Base-by-base conservation (phyloP, 495 filamentous ascomycete genomes). In the Parmelia sp. region DNA sequence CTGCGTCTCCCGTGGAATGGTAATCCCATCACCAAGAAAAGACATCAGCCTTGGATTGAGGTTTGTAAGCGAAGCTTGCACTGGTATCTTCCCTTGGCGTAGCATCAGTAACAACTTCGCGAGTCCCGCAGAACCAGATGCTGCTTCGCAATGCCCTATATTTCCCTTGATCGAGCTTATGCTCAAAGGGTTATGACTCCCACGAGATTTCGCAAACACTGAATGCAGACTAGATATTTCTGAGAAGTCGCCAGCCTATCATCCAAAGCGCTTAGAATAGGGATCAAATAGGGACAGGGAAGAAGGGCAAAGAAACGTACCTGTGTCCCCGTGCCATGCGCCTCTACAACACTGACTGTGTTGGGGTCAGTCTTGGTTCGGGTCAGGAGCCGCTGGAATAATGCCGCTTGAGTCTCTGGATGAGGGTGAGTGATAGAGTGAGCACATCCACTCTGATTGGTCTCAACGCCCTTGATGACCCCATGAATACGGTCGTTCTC, bases 401-500 rank as follows among this genome's bases (percentile, higher is more conserved):
- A 27, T 14, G 15, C 27, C 19, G 40, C 36, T 58, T 78, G 75
- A 15, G 65, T 67, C 12, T 61, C 69, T 8, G 35, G 66, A 51
- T 76, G 70, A 10, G 77, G 75, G 27, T 67, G 66, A 10, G 77
- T 78, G 57, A 79, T 78, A 9, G 75, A 78, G 4, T 65, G 69
- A 29, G 76, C 66, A 49, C 75, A 66, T 1, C 65, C 74, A 39
- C 68, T 73, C 56, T 79, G 74, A 59, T 77, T 76, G 11, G 69
- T 71, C 6, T 40, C 60, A 4, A 71, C 66, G 12, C 55, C 66
- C 11, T 67, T 51, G 76, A 82, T 79, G 44, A 75, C 72, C 15
- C 74, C 79, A 25, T 77, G 73, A 58, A 82, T 79, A 57, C 72
- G 74, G 68, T 82, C 79, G 53, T 81, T 80, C 45, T 80, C 79